These are phyloP conservation scores for Amaranthus cruentus DNA, from an alignment of 148 eudicot species.

Conservation along the genomic window DNA sequence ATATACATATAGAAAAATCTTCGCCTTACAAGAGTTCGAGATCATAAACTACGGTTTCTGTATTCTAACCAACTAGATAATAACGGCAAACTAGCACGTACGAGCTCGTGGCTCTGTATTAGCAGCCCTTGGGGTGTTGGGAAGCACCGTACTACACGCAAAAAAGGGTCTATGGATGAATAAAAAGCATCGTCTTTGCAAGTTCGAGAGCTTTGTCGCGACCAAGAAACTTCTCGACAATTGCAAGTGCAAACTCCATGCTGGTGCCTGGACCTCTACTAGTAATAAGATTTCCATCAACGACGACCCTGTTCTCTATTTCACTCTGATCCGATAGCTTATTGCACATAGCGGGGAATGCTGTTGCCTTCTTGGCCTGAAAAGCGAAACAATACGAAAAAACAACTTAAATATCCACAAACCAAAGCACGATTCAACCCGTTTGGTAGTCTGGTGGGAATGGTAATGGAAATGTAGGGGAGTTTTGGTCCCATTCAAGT, in stretches of 20 bases:
- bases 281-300: constrained; percentile 94
- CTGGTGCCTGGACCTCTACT: constrained; percentile 93
- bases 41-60: too few relatives aligned
- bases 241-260: constrained; percentile 82
- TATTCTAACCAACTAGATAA: too few relatives aligned
- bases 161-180: constrained; percentile 22
- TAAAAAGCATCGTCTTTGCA: constrained; percentile 67
- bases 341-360: constrained; percentile 85
- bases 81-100: too few relatives aligned
- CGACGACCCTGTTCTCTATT: constrained; percentile 71
- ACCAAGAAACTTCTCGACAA: constrained; percentile 75
- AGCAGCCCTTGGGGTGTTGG: too few relatives aligned
- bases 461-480: too few relatives aligned
- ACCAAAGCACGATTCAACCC: too few relatives aligned
- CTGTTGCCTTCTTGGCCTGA: constrained; percentile 95
- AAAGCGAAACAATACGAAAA: constrained; percentile 1
- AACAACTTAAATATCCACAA: background rate
- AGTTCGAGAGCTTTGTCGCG: constrained; percentile 70
- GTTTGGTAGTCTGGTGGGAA: too few relatives aligned
- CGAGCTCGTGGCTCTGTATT: too few relatives aligned
- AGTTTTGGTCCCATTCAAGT: too few relatives aligned
- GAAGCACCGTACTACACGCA: too few relatives aligned
- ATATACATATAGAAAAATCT: too few relatives aligned
- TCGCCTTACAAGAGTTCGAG: too few relatives aligned
- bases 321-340: constrained; percentile 75